Conservation (phyloP, 1,284 basidiomycete species). For the Heterobasidion annosum region DNA sequence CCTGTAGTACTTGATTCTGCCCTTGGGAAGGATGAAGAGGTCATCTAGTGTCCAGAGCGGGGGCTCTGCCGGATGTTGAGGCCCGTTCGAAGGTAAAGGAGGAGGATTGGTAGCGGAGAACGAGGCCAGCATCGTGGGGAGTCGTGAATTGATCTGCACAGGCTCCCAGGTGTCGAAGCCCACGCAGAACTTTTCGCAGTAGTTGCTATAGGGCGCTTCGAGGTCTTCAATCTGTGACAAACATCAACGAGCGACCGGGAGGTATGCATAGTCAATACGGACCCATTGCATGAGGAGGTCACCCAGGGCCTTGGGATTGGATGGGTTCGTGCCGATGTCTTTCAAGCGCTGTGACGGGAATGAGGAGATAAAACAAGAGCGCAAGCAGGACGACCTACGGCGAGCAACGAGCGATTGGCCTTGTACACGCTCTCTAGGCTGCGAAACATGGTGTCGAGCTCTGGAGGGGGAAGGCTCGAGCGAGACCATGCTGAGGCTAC, state of each 20-base stretch:
- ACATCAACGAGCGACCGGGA: slow-evolving; percentile 1
- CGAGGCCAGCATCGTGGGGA: slow-evolving; percentile 59
- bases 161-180: slow-evolving; percentile 84
- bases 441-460: slow-evolving; percentile 92
- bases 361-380: slow-evolving; percentile 8
- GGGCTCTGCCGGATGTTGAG: slow-evolving; percentile 26
- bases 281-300: slow-evolving; percentile 98
- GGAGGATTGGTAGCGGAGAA: slow-evolving; percentile 64
- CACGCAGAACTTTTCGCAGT: slow-evolving; percentile 62
- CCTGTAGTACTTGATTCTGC: slow-evolving; percentile 86
- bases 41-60: slow-evolving; percentile 79
- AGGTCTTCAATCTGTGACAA: slow-evolving; percentile 76
- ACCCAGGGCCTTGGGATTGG: slow-evolving; percentile 91
- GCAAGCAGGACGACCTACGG: slow-evolving; percentile 35
- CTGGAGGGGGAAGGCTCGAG: slow-evolving; percentile 86
- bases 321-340: slow-evolving; percentile 89
- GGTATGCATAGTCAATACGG: slow-evolving; percentile 19
- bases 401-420: slow-evolving; percentile 75
- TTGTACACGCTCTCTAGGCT: slow-evolving; percentile 90
- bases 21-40: slow-evolving; percentile 82
- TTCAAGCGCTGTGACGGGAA: slow-evolving; percentile 65
- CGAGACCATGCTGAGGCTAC: slow-evolving; percentile 96
- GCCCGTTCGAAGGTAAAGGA: slow-evolving; percentile 32
- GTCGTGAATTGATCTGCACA: slow-evolving; percentile 67
- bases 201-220: slow-evolving; percentile 79